phyloP scores from a whole-genome alignment of 2,329 filamentous ascomycete genomes.

The Aureobasidium subglaciale region DNA sequence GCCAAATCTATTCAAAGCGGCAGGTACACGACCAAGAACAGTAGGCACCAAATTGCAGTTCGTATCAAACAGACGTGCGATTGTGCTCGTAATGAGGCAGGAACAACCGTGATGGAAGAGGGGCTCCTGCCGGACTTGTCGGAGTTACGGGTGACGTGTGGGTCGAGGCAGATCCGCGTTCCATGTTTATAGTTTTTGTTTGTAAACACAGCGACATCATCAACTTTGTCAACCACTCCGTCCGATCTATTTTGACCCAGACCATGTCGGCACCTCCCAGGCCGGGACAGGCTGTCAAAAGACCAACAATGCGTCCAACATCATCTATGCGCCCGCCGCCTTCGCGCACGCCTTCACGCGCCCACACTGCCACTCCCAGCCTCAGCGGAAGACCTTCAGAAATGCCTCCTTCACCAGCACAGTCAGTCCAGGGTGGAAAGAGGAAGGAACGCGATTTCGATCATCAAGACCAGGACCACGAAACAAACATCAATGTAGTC shows the following conservation, averaged over 20 bases:
- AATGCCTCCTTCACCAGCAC: slow-evolving; percentile 49
- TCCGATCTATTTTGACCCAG: not conserved
- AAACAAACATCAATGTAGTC: slow-evolving; percentile 97
- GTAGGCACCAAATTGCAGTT: not conserved
- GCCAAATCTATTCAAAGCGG: not conserved
- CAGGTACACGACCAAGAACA: not conserved
- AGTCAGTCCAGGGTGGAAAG: slow-evolving; percentile 56
- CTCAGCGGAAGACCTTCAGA: slow-evolving; percentile 38
- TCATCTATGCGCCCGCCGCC: slow-evolving; percentile 48
- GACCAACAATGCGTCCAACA: slow-evolving; percentile 44
- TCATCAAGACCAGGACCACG: slow-evolving; percentile 54
- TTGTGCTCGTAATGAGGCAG: not conserved
- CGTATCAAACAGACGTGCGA: not conserved
- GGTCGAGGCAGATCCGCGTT: not conserved
- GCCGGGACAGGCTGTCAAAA: slow-evolving; percentile 45
- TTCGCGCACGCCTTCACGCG: slow-evolving; percentile 40
- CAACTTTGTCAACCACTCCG: not conserved
- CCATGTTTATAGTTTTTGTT: slow-evolving; percentile 3
- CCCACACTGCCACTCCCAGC: slow-evolving; percentile 43
- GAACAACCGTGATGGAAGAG: slow-evolving; percentile 2
- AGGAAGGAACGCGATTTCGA: slow-evolving; percentile 85
- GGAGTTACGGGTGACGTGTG: too few species aligned
- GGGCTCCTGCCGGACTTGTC: not conserved
- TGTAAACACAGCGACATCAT: not conserved
- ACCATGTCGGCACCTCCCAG: slow-evolving; percentile 50